A percentile compares a stretch with the other conserved stretches of the same genome.
Evolutionary conservation across 805 yeast genomes (phyloP).

Genomic region (Komagataella populi): DNA sequence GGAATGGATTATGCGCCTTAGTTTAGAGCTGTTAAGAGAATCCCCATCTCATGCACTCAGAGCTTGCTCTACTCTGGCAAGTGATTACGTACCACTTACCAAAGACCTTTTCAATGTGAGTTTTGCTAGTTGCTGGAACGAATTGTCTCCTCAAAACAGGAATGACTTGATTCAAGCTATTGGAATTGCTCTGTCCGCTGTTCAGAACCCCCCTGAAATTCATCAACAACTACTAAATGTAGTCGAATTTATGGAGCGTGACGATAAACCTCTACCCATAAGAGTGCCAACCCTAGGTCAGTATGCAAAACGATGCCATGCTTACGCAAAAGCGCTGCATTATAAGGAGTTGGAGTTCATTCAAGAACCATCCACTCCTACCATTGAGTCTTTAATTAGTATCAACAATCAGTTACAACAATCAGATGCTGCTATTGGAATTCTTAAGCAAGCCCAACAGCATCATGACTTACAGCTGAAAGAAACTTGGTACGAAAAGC

Average conservation of each 20-base stretch:
- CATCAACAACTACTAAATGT: slow-evolving; percentile 79
- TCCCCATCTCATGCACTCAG: slow-evolving; percentile 91
- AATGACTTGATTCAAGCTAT: slow-evolving; percentile 79
- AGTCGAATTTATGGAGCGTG: slow-evolving; percentile 96
- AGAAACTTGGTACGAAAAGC: slow-evolving; percentile 95
- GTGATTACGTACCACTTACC: slow-evolving; percentile 78
- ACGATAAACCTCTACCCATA: slow-evolving; percentile 86
- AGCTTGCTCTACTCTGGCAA: slow-evolving; percentile 84
- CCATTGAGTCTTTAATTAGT: slow-evolving; percentile 82
- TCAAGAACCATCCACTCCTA: slow-evolving; percentile 83
- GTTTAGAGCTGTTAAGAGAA: slow-evolving; percentile 77
- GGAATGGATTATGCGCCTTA: slow-evolving; percentile 85
- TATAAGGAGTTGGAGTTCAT: slow-evolving; percentile 92
- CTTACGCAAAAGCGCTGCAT: slow-evolving; percentile 93
- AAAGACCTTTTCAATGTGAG: slow-evolving; percentile 87
- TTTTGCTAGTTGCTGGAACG: slow-evolving; percentile 93
- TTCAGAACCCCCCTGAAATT: slow-evolving; percentile 91
- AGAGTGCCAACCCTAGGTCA: slow-evolving; percentile 83
- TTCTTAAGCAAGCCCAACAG: slow-evolving; percentile 84
- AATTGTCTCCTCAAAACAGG: slow-evolving; percentile 75
- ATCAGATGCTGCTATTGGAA: slow-evolving; percentile 96
- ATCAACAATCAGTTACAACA: slow-evolving; percentile 93
- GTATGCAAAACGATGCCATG: slow-evolving; percentile 91
- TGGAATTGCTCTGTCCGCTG: slow-evolving; percentile 77
- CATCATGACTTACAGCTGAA: slow-evolving; percentile 84